Evolutionary conservation across 1,284 basidiomycete genomes (phyloP).

Genomic region (Coniferiporia sulphurascens): DNA sequence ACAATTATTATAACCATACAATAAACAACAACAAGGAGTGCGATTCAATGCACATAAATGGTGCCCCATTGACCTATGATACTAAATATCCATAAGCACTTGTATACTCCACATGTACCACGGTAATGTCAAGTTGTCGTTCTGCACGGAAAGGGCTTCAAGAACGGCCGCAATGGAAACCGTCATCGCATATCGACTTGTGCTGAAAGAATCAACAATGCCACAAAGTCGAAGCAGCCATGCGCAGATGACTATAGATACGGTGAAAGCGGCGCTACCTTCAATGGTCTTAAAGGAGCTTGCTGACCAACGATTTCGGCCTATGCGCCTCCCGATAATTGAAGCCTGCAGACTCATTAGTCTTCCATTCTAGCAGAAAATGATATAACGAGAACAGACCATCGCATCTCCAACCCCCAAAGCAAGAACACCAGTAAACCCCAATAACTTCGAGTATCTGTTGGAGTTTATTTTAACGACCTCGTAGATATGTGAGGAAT

Average conservation of each 20-base stretch:
- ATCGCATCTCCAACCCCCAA: conserved; percentile 93
- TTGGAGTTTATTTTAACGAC: not conserved
- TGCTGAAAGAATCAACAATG: conserved; percentile 64
- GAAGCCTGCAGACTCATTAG: conserved; percentile 58
- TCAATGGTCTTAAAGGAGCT: conserved; percentile 87
- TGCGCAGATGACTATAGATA: conserved; percentile 67
- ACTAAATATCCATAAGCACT: conserved; percentile 44
- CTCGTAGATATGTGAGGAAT: conserved; percentile 1
- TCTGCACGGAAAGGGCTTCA: conserved; percentile 88
- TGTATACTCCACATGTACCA: conserved; percentile 85
- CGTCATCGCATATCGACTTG: conserved; percentile 50
- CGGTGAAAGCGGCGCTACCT: conserved; percentile 80
- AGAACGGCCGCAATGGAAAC: conserved; percentile 63
- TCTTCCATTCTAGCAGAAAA: conserved; percentile 1
- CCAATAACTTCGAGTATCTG: conserved; percentile 67
- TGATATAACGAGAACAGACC: conserved; percentile 39
- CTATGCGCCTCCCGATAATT: conserved; percentile 83
- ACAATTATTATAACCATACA: not conserved
- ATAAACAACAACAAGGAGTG: not conserved
- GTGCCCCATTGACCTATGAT: not conserved
- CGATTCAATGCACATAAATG: not conserved
- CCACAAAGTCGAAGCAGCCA: conserved; percentile 69
- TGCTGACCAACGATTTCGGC: conserved; percentile 78
- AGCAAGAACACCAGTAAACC: conserved; percentile 87
- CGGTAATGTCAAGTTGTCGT: conserved; percentile 90